Percentiles rank a stretch among this genome's conserved stretches.
These are phyloP conservation scores for Ceratorhiza oryzae-sativae DNA, from an alignment of 1,284 basidiomycete genomes.

Conservation along the genomic window DNA sequence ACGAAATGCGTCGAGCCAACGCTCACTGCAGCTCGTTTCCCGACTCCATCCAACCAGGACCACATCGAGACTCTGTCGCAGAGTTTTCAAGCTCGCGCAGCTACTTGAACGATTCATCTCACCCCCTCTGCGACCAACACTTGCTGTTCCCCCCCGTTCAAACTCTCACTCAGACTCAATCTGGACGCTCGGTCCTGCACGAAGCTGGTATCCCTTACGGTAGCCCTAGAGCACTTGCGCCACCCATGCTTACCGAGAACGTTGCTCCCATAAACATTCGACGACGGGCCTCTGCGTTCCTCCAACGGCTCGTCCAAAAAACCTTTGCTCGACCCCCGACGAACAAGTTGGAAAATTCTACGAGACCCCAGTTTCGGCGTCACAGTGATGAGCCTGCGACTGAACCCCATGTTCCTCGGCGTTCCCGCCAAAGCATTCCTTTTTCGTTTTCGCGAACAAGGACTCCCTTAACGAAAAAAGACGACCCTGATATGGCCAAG, in stretches of 20 bases:
- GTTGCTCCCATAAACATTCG: not conserved
- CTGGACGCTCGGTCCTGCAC: slow-evolving; percentile 12
- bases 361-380: not conserved
- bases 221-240: slow-evolving; percentile 21
- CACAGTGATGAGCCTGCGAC: not conserved
- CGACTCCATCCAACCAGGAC: not conserved
- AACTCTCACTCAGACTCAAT: slow-evolving; percentile 11
- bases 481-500: not conserved
- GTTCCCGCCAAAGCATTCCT: not conserved
- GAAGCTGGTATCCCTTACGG: slow-evolving; percentile 23
- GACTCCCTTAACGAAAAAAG: not conserved
- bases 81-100: not conserved
- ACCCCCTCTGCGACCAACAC: slow-evolving; percentile 7
- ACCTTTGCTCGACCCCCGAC: not conserved
- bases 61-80: not conserved
- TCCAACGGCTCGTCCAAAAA: slow-evolving; percentile 15
- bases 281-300: not conserved
- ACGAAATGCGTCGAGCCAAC: not conserved
- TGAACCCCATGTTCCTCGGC: not conserved
- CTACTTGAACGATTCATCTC: slow-evolving; percentile 9
- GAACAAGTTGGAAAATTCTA: not conserved
- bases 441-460: not conserved
- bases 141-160: slow-evolving; percentile 16
- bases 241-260: slow-evolving; percentile 14
- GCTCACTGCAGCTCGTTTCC: not conserved